Conservation (phyloP, 805 yeast species). For the Candida qinlingensis region DNA sequence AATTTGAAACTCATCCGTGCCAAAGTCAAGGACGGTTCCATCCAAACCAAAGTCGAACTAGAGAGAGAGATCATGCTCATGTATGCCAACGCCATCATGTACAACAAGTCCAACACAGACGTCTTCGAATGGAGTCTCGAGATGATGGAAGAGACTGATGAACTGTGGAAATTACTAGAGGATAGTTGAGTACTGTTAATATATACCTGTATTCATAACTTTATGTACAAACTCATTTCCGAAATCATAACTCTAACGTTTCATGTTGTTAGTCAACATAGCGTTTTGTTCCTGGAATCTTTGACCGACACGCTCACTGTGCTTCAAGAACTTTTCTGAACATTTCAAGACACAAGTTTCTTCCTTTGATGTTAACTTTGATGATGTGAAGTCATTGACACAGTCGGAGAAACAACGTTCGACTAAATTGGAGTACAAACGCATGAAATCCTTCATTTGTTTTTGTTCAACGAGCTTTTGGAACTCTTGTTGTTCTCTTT, state of each 20-base stretch:
- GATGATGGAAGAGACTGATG: conserved; percentile 65
- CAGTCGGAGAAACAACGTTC: conserved; percentile 97
- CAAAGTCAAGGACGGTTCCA: conserved; percentile 52
- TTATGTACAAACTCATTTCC: background rate
- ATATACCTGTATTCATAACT: background rate
- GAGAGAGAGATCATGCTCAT: conserved; percentile 67
- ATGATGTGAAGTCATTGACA: conserved; percentile 96
- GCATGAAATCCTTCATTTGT: conserved; percentile 99
- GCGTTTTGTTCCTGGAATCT: conserved; percentile 98
- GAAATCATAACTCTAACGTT: background rate
- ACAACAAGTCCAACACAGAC: conserved; percentile 60
- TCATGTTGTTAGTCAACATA: conserved; percentile 65
- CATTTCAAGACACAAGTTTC: conserved; percentile 83
- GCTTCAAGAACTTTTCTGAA: conserved; percentile 95
- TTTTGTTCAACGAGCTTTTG: conserved; percentile 93
- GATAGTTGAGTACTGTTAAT: background rate
- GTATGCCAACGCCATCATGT: conserved; percentile 85
- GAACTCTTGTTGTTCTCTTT: conserved; percentile 94
- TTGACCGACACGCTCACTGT: conserved; percentile 96
- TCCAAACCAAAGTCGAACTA: conserved; percentile 44
- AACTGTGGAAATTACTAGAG: conserved; percentile 45
- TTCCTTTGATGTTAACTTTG: conserved; percentile 80
- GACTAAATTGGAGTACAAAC: conserved; percentile 88
- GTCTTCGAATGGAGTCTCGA: conserved; percentile 57
- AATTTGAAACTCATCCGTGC: conserved; percentile 61